Base-by-base conservation (phyloP, 2,329 filamentous ascomycete species). In the Keithomyces neogunnii region DNA sequence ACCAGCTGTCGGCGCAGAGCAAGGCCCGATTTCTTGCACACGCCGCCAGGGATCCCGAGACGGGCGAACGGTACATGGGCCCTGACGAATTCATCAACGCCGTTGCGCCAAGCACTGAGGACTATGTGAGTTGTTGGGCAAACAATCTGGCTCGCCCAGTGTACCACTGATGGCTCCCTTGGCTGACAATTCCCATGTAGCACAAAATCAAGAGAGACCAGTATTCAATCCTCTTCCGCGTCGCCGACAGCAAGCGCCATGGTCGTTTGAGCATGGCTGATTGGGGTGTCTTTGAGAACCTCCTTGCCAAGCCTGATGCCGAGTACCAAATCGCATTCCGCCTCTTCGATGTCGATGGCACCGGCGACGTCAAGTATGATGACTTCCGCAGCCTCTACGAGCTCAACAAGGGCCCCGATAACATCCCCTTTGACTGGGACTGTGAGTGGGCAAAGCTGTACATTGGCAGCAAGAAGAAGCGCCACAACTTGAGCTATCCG, bases 281-380 rank as follows among this genome's bases (percentile, higher is more conserved):
- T 73, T 99, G 92, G 90, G 84, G 81, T 45, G 86, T 87, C 57
- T 99, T 97, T 70, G 89, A 96, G 73, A 95, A 95, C 74, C 81
- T 99, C 56, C 84, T 99, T 53, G 78, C 80, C 60, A 97, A 96
- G 73, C 88, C 93, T 55, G 93, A 97, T 65, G 93, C 93, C 68
- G 93, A 99, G 73, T 99, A 99, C 73, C 91, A 97, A 70, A 96
- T 99, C 62, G 92, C 93, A 13, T 99, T 97, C 74, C 88, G 93
- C 62, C 80, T 99, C 51, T 99, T 99, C 71, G 92, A 97, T 65
- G 79, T 89, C 61, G 84, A 92, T 48, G 82, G 88, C 55, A 87
- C 83, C 26, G 93, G 93, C 55, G 80, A 80, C 47, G 89, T 99
- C 63, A 92, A 91, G 67, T 96, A 92, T 65, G 87, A 95, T 39